Base-by-base conservation (phyloP, 2,329 filamentous ascomycete species). In the Domatiomyces globalis region DNA sequence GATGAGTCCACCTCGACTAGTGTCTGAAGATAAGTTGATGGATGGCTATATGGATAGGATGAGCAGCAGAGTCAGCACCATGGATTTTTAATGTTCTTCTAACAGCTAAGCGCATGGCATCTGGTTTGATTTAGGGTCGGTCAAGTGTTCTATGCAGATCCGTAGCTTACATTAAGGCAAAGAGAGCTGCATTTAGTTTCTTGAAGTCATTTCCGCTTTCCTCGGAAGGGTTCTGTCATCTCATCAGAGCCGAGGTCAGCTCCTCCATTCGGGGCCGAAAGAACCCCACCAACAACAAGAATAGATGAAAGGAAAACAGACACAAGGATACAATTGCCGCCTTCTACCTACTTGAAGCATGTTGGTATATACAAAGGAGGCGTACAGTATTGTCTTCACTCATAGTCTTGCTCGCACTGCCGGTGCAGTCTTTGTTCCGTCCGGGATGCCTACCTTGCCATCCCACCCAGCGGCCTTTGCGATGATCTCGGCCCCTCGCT, bases 401-500 rank as follows among this genome's bases (percentile, higher is more conserved):
- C 29, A 33, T 12, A 33, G 29, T 33, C 29, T 33, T 12, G 33
- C 33, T 15, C 15, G 33, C 12, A 39, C 33, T 5, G 10, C 15
- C 33, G 33, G 12, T 15, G 33, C 33, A 39, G 33, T 15, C 12
- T 39, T 39, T 39, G 43, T 19, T 27, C 19, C 43, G 2, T 45
- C 43, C n/a, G 22, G 43, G 9, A 27, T 29, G 45, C 45, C 45
- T 15, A 33, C 27, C 20, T 47, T 25, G 22, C 45, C 45, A 36
- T 71, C 79, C 80, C 80, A 84, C 18, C 80, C 79, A 53, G 78
- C 84, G 58, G 87, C 80, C 64, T 82, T 75, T 27, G 83, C 83
- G 64, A 95, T 83, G 66, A 95, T 68, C 74, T 95, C 88, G 0
- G 88, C 88, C 5, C 81, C 83, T 52, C 85, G 77, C 78, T 95